Conservation (phyloP, 2,329 filamentous ascomycete species). For the Microcyclosporella mali region DNA sequence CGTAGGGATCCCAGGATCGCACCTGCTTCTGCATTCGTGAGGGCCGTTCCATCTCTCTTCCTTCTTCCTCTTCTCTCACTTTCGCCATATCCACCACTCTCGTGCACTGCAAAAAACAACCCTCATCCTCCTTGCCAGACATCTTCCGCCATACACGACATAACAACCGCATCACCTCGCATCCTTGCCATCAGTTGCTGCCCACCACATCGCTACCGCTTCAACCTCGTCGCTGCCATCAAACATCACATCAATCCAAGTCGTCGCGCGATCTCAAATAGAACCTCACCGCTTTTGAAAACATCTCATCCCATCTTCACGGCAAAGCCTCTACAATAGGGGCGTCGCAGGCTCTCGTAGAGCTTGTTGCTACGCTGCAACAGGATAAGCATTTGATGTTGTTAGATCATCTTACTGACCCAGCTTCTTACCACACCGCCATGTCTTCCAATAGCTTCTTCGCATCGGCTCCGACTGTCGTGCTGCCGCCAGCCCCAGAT, state of each 20-base stretch:
- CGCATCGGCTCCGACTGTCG: slow-evolving; percentile 42
- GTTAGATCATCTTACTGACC: slow-evolving; percentile 30
- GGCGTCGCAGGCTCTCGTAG: slow-evolving; percentile 23
- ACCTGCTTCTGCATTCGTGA: no score
- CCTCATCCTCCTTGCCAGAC: no score
- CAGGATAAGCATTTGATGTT: slow-evolving; percentile 29
- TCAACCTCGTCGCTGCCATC: neutral
- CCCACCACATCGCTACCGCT: neutral
- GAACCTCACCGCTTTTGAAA: neutral
- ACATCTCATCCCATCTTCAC: neutral
- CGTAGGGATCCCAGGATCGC: no score
- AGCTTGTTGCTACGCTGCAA: slow-evolving; percentile 20
- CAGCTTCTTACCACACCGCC: slow-evolving; percentile 17
- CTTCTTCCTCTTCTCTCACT: neutral
- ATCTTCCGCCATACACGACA: no score
- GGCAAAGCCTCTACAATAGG: slow-evolving; percentile 19
- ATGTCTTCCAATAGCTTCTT: slow-evolving; percentile 36
- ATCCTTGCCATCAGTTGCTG: neutral
- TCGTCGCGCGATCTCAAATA: neutral
- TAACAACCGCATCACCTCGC: neutral
- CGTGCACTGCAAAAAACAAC: no score
- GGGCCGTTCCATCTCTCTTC: neutral
- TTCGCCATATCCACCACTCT: no score
- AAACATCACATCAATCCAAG: neutral
- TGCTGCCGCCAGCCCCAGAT: slow-evolving; percentile 38